Percentiles rank a stretch among this genome's conserved stretches.
Conservation (phyloP, 306 rosid genomes). For the Prunus armeniaca region DNA sequence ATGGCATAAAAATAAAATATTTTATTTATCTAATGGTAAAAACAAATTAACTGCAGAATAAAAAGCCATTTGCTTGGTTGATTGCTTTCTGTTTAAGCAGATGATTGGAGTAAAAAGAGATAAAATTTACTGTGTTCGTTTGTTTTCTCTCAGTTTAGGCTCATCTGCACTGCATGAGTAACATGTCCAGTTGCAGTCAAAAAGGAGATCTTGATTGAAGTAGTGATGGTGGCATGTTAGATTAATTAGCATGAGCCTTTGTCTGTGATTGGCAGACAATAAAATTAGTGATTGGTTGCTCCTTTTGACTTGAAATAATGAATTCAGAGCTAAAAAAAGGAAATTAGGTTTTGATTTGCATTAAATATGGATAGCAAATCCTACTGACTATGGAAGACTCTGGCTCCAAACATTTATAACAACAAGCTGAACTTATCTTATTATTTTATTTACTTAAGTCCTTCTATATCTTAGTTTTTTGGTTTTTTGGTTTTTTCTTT, state of each 20-base stretch:
- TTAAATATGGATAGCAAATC: slow-evolving; percentile 19
- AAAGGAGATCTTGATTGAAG: neutral
- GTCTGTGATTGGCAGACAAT: slow-evolving; percentile 12
- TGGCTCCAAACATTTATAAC: neutral
- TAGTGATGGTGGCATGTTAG: neutral
- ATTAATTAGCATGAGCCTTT: slow-evolving; percentile 6
- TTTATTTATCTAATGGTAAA: neutral
- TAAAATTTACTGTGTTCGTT: neutral
- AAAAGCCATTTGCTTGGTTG: neutral
- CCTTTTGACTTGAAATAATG: slow-evolving; percentile 4
- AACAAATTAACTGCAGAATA: neutral
- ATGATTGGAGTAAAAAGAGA: neutral
- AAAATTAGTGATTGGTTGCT: neutral
- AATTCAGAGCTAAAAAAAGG: neutral
- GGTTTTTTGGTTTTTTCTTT: neutral
- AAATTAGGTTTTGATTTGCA: slow-evolving; percentile 13
- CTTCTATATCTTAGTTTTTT: neutral
- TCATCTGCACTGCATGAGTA: neutral
- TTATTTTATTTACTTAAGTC: neutral
- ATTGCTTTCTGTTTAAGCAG: neutral
- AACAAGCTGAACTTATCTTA: neutral
- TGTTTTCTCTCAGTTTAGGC: neutral
- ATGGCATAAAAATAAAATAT: neutral
- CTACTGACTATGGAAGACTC: slow-evolving; percentile 2
- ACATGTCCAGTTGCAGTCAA: neutral